A percentile compares a stretch with the other conserved stretches of the same genome.
phyloP scores from a whole-genome alignment of 768 basidiomycete genomes.

The Cystobasidium tubakii region DNA sequence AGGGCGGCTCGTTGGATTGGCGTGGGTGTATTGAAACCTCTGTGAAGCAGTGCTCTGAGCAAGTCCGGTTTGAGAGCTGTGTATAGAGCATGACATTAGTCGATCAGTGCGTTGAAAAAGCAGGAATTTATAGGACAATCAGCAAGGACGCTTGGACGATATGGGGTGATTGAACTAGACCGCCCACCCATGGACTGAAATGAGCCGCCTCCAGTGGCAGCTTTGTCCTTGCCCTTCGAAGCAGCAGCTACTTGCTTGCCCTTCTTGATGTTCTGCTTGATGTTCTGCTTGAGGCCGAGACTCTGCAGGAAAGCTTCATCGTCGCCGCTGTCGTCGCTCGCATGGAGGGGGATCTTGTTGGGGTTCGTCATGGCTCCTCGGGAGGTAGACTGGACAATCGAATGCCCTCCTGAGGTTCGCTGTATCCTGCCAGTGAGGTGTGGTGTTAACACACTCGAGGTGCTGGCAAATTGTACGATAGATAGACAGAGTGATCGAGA shows the following conservation, averaged over 20 bases:
- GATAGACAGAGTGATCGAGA: too few relatives aligned
- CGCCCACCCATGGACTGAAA: conserved; percentile 79
- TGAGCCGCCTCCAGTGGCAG: conserved; percentile 79
- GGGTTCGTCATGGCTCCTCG: background rate
- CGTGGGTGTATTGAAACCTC: conserved; percentile 89
- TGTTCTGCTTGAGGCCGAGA: conserved; percentile 56
- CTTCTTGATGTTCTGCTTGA: conserved; percentile 67
- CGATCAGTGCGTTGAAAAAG: background rate
- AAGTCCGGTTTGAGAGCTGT: conserved; percentile 75
- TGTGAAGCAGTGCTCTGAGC: conserved; percentile 75
- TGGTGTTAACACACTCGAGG: too few relatives aligned
- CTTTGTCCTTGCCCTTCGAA: conserved; percentile 54
- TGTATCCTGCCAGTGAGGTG: too few relatives aligned
- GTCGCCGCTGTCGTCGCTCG: background rate
- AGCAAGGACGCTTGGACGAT: conserved; percentile 50
- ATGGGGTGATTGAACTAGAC: too few relatives aligned
- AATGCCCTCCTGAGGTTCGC: too few relatives aligned
- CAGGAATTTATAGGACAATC: conserved; percentile 15
- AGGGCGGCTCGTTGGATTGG: conserved; percentile 90
- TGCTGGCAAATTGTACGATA: too few relatives aligned
- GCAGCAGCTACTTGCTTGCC: conserved; percentile 68
- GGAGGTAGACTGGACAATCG: too few relatives aligned
- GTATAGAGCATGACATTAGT: background rate
- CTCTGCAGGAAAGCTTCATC: conserved; percentile 25
- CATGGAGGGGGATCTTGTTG: background rate